These are phyloP conservation scores for Mycena indigotica DNA, from an alignment of 768 basidiomycete genomes.

Conservation along the genomic window DNA sequence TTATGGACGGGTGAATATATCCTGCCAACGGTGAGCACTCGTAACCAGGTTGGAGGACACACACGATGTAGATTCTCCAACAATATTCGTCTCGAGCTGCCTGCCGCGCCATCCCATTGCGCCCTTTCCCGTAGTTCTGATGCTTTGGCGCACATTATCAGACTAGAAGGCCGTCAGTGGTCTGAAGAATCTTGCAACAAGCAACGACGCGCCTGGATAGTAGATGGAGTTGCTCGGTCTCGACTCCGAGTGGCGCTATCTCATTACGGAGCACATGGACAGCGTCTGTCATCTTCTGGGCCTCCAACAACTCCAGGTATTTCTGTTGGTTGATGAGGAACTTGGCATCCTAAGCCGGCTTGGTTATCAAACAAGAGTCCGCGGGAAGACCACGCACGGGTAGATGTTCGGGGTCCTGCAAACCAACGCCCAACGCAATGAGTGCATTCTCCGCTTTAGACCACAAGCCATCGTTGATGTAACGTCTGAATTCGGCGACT, in stretches of 20 bases:
- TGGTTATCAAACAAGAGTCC: slow-evolving; percentile 7
- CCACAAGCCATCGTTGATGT: slow-evolving; percentile 83
- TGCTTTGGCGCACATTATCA: slow-evolving; percentile 90
- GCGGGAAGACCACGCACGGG: slow-evolving; percentile 54
- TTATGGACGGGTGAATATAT: slow-evolving; percentile 86
- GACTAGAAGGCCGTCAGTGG: slow-evolving; percentile 43
- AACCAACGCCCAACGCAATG: slow-evolving; percentile 55
- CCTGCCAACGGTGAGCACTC: slow-evolving; percentile 44
- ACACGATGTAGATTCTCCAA: slow-evolving; percentile 82
- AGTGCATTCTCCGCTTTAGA: slow-evolving; percentile 72
- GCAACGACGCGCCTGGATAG: slow-evolving; percentile 72
- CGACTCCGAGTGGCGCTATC: slow-evolving; percentile 78
- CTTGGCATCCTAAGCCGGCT: slow-evolving; percentile 61
- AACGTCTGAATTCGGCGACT: slow-evolving; percentile 78
- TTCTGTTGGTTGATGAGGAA: slow-evolving; percentile 95
- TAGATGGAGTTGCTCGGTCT: slow-evolving; percentile 80
- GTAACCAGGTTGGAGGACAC: slow-evolving; percentile 21
- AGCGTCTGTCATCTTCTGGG: slow-evolving; percentile 76
- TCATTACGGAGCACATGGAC: slow-evolving; percentile 86
- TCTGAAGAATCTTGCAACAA: slow-evolving; percentile 7
- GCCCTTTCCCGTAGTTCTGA: slow-evolving; percentile 81
- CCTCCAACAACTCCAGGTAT: slow-evolving; percentile 90
- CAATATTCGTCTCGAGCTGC: slow-evolving; percentile 73
- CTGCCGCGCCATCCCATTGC: slow-evolving; percentile 87
- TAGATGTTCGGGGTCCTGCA: slow-evolving; percentile 66